Percentiles rank a stretch among this genome's conserved stretches.
phyloP scores from a whole-genome alignment of 805 yeast species.

The Clavispora santaluciae region DNA sequence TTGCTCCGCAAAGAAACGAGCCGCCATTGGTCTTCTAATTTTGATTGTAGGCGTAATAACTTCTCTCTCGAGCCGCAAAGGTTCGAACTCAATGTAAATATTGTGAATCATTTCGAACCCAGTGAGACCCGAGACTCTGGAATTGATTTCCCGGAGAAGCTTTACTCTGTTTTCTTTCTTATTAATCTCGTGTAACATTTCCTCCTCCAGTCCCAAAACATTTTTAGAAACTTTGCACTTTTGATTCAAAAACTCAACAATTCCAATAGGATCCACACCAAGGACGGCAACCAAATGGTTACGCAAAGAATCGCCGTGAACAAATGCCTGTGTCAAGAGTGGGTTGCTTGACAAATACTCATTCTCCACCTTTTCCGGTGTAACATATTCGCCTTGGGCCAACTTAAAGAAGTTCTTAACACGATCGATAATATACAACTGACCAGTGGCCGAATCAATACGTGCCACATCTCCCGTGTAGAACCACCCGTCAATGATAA shows the following conservation, averaged over 20 bases:
- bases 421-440: constrained; percentile 56
- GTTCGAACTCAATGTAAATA: constrained; percentile 23
- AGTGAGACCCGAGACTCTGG: constrained; percentile 9
- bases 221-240: constrained; percentile 9
- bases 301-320: constrained; percentile 15
- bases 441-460: constrained; percentile 34
- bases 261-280: constrained; percentile 19
- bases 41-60: constrained; percentile 25
- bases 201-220: constrained; percentile 12
- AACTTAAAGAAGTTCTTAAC: constrained; percentile 74
- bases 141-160: constrained; percentile 11
- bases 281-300: constrained; percentile 14
- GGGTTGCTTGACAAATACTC: constrained; percentile 35
- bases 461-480: constrained; percentile 48
- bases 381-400: constrained; percentile 54
- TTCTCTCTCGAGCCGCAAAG: constrained; percentile 22
- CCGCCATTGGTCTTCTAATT: constrained; percentile 47
- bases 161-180: constrained; percentile 9
- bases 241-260: constrained; percentile 13
- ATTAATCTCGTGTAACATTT: constrained; percentile 15
- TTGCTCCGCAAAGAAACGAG: constrained; percentile 35
- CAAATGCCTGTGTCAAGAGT: constrained; percentile 13
- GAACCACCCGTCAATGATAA: constrained; percentile 51
- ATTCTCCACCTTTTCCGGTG: constrained; percentile 73
- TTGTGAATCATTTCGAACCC: constrained; percentile 25